Evolutionary conservation across 345 rosid species (phyloP).

Genomic region (Heritiera fomes): DNA sequence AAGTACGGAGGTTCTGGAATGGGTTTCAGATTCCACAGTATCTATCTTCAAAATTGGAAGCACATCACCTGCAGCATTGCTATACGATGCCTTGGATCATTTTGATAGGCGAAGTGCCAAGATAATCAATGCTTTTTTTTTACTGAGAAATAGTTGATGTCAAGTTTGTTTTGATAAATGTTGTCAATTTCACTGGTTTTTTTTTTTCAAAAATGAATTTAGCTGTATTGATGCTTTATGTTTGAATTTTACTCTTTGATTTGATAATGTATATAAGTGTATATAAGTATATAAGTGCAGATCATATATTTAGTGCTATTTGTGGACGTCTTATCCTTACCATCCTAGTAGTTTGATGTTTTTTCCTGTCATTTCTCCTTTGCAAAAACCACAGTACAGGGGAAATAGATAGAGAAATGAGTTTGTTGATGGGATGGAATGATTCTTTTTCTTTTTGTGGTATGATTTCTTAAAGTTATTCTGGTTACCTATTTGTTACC

Average conservation of each 20-base stretch:
- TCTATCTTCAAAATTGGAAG: slow-evolving; percentile 95
- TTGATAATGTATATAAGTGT: neutral
- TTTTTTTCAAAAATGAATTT: neutral
- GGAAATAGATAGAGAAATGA: neutral
- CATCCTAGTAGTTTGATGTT: neutral
- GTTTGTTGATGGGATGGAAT: neutral
- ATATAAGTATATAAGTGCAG: neutral
- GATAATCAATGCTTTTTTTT: slow-evolving; percentile 38
- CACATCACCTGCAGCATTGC: slow-evolving; percentile 83
- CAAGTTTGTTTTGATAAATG: neutral
- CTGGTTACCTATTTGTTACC: slow-evolving; percentile 27
- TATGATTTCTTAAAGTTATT: slow-evolving; percentile 7
- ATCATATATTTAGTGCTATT: neutral
- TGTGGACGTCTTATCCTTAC: neutral
- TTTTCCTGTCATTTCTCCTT: no score
- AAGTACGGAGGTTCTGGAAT: slow-evolving; percentile 90
- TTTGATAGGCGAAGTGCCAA: slow-evolving; percentile 94
- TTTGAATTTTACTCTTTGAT: neutral
- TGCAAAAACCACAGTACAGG: no score
- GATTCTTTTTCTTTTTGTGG: slow-evolving; percentile 12
- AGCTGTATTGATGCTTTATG: neutral
- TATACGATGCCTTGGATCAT: slow-evolving; percentile 95
- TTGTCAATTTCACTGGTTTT: neutral
- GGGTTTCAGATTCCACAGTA: slow-evolving; percentile 94
- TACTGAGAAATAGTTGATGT: neutral